These are phyloP conservation scores for Monosporascus sp. DNA, from an alignment of 2,329 filamentous ascomycete species.

Conservation along the genomic window DNA sequence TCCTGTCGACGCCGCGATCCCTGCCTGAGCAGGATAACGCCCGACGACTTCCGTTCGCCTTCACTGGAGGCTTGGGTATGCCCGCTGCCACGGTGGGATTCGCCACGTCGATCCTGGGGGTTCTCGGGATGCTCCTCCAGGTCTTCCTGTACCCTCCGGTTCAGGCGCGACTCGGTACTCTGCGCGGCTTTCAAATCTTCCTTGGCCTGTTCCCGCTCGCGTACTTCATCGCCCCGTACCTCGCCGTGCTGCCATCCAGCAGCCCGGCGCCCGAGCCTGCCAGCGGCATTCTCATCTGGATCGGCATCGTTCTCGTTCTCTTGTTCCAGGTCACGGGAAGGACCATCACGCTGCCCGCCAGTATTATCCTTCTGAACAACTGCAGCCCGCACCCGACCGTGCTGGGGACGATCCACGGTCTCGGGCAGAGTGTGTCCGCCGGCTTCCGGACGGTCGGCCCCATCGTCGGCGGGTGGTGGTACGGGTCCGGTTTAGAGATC, in stretches of 20 bases:
- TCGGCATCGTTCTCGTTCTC: constrained; percentile 55
- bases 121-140: constrained; percentile 64
- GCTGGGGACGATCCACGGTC: constrained; percentile 51
- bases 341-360: constrained; percentile 60
- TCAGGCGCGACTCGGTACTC: constrained; percentile 58
- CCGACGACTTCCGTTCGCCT: constrained; percentile 43
- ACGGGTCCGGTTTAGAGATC: constrained; percentile 38
- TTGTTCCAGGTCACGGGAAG: constrained; percentile 66
- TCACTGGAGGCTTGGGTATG: constrained; percentile 63
- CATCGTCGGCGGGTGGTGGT: constrained; percentile 43
- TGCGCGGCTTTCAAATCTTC: constrained; percentile 61
- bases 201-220: constrained; percentile 62
- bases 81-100: constrained; percentile 61
- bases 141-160: constrained; percentile 62
- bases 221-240: constrained; percentile 62
- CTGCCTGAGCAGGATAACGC: constrained; percentile 23
- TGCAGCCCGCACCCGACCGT: constrained; percentile 54
- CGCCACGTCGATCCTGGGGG: constrained; percentile 63
- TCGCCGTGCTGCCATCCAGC: constrained; percentile 55
- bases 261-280: constrained; percentile 36
- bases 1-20: constrained; percentile 60
- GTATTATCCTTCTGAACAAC: constrained; percentile 56
- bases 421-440: constrained; percentile 45
- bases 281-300: constrained; percentile 50
- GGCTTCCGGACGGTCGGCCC: constrained; percentile 46